A percentile compares a stretch with the other conserved stretches of the same genome.
Conservation (phyloP, 78 protist species). For the Dictyostelium capitatum region DNA sequence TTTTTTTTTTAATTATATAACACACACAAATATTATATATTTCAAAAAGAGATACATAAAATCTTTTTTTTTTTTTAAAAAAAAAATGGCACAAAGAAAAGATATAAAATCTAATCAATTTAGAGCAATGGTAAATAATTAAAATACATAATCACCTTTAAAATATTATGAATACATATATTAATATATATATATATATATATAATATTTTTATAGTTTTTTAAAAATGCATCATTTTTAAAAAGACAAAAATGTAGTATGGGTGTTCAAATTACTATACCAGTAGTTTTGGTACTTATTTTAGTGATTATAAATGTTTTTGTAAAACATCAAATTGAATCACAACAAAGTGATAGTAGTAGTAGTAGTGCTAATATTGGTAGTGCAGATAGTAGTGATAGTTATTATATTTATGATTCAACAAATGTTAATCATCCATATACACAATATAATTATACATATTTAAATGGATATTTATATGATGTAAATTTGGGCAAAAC, state of each 20-base stretch:
- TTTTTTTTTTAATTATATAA: too few relatives aligned
- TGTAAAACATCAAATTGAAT: slow-evolving; percentile 10
- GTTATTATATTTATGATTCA: too few relatives aligned
- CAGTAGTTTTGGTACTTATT: slow-evolving; percentile 29
- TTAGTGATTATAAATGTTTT: background rate
- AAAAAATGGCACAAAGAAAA: too few relatives aligned
- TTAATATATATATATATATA: background rate
- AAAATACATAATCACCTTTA: background rate
- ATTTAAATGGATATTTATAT: background rate
- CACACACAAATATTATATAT: too few relatives aligned
- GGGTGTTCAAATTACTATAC: slow-evolving; percentile 46
- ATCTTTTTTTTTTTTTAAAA: too few relatives aligned
- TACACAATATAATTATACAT: background rate
- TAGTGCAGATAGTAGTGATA: too few relatives aligned
- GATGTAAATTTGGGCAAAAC: background rate
- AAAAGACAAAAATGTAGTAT: slow-evolving; percentile 74
- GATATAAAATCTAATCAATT: background rate
- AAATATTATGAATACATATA: background rate
- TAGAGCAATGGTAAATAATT: slow-evolving; percentile 25
- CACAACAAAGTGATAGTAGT: background rate
- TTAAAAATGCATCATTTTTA: slow-evolving; percentile 65
- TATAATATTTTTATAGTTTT: too few relatives aligned
- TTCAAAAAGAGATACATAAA: too few relatives aligned
- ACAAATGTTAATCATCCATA: background rate
- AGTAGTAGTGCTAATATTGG: background rate